Evolutionary conservation across 2,329 filamentous ascomycete species (phyloP), one percentile per base, ranked within the genome.

Genomic region (Botryosphaeria dothidea): DNA sequence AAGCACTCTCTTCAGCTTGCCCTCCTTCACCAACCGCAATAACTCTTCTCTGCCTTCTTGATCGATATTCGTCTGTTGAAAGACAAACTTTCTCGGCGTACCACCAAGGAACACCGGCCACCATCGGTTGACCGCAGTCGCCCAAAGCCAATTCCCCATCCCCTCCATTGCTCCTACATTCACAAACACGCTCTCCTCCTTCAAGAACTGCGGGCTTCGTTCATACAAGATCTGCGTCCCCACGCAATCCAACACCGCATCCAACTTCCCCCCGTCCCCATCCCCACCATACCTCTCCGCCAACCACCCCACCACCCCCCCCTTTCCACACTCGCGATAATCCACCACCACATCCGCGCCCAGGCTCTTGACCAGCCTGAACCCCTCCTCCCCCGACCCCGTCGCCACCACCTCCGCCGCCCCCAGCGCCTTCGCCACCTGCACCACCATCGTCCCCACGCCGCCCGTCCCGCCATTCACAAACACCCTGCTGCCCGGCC

Each of bases 391-490:
- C 3, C 72, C 77, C 2, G 82, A 83, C 69, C 82, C 84, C 8
- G 84, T 75, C 0, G 74, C 83, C 2, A 80, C 79, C 1, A 85
- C 75, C 46, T 45, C 54, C 2, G 80, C 81, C 6, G 80, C 81
- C 0, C 77, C 76, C 8, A 73, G 67, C n/a, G 68, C 71, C 15
- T 74, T 74, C 49, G 71, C 74, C 74, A 83, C 78, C 72, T 85
- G 83, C 52, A 84, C 72, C 1, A 78, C 73, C 57, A 84, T 68
- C 21, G 77, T 77, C 13, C 83, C 83, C 5, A 85, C 80, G 13
- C 82, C 83, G 0, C 83, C 83, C 68, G 82, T 84, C 21, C 81
- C 84, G 3, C 82, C 83, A 67, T 84, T 83, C 3, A 85, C 73
- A 52, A 85, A 68, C 38, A 84, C 80, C 2, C 77, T 72, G 21